Evolutionary conservation across 768 basidiomycete species (phyloP), one percentile per base, ranked within the genome.

Genomic region (Kwoniella sp.): DNA sequence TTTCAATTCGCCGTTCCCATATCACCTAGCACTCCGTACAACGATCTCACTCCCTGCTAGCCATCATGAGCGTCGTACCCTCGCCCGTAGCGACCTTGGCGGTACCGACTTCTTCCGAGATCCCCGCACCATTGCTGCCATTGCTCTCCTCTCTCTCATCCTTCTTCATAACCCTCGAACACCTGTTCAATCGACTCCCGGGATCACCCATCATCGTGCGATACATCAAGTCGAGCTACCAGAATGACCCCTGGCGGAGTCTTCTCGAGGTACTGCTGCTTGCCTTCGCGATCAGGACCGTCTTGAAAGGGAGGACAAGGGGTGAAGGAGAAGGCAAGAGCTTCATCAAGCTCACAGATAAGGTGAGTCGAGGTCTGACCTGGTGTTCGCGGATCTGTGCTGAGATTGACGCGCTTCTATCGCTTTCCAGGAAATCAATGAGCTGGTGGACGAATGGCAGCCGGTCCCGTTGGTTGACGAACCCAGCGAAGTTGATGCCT

Each of bases 361-460:
- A 96, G 86, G 94, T 92, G 59, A 30, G 83, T 66, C 34, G 23
- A 11, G 17, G 48, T 8, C 50, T 30, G 25, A 13, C 37, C 26
- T 52, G 23, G 30, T 31, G 15, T 56, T 29, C 26, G 26, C 4
- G 22, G 3, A 55, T 28, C 13, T 31, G 25, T 13, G 53, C n/a
- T 20, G 25, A 22, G 20, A 52, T 26, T 52, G 51, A 55, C 23
- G 15, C 22, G 54, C n/a, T 9, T 25, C 29, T 15, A 20, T 20
- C 25, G 7, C 29, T 25, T 1, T 34, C 11, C 72, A 96, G 93
- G 96, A 98, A 88, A 87, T 98, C 48, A 88, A 98, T 77, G 96
- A 98, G 76, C 86, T 98, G 28, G 93, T 99, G 0, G 89, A 92
- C 57, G 96, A 98, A 80, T 99, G 93, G 92, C 83, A 83, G 1